Evolutionary conservation across 208 protist species (phyloP).

Genomic region (Trypanosoma melophagium): DNA sequence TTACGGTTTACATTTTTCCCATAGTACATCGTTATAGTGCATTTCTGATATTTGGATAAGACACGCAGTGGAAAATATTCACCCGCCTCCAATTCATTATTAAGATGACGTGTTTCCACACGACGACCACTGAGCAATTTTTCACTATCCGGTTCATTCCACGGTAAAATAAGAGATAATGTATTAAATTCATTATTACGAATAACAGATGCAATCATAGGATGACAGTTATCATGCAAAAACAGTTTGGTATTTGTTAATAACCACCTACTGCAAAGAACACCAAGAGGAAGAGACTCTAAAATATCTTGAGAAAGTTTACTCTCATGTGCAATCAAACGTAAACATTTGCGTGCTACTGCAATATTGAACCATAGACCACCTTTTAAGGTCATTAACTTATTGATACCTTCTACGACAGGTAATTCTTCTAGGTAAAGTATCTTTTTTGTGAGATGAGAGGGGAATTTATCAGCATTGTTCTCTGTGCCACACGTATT

Average conservation of each 20-base stretch:
- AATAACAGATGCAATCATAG: not conserved
- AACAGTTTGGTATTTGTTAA: not conserved
- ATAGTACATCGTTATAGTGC: slow-evolving; percentile 2
- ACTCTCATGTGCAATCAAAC: not conserved
- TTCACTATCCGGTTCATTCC: not conserved
- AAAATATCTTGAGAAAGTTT: too few relatives aligned
- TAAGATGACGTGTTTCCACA: not conserved
- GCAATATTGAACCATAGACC: not conserved
- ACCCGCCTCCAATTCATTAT: not conserved
- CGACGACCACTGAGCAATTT: not conserved
- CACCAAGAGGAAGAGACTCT: not conserved
- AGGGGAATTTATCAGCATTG: too few relatives aligned
- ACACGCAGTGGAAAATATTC: not conserved
- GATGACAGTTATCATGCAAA: not conserved
- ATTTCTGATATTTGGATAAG: not conserved
- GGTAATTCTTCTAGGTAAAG: too few relatives aligned
- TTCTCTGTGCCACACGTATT: too few relatives aligned
- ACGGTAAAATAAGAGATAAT: slow-evolving; percentile 9
- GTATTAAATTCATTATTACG: not conserved
- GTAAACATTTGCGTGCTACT: not conserved
- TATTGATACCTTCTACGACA: too few relatives aligned
- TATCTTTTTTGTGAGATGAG: too few relatives aligned
- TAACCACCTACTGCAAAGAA: not conserved
- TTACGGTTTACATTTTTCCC: not conserved
- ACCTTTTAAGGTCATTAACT: too few relatives aligned